These are phyloP conservation scores for Rossbeevera mucosa DNA, from an alignment of 768 basidiomycete species.

Conservation along the genomic window DNA sequence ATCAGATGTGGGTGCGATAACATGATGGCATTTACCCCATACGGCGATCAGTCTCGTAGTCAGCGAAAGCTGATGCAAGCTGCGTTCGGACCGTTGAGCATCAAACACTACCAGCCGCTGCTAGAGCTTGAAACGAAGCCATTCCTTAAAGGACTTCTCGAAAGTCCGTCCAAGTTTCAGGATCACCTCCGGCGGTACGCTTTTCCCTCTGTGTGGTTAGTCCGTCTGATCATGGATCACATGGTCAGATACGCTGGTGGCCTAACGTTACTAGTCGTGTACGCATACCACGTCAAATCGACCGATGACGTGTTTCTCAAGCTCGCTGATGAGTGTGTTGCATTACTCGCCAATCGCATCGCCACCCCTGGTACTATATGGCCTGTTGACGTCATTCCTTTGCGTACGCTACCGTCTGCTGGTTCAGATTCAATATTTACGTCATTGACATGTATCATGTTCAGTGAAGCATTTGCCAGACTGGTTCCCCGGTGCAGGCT, in stretches of 20 bases:
- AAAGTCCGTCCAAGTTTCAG: slow-evolving; percentile 34
- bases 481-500: slow-evolving; percentile 67
- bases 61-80: slow-evolving; percentile 66
- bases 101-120: slow-evolving; percentile 55
- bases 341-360: slow-evolving; percentile 40
- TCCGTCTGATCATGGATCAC: slow-evolving; percentile 21
- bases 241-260: slow-evolving; percentile 44
- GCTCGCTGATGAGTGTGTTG: slow-evolving; percentile 41
- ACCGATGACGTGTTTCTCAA: slow-evolving; percentile 39
- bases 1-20: slow-evolving; percentile 56
- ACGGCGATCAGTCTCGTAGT: slow-evolving; percentile 57
- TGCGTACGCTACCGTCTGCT: slow-evolving; percentile 19
- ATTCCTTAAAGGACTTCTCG: slow-evolving; percentile 54
- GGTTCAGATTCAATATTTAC: too few relatives aligned
- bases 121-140: slow-evolving; percentile 51
- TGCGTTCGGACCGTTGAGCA: slow-evolving; percentile 50
- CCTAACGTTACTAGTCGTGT: slow-evolving; percentile 55
- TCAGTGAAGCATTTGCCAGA: slow-evolving; percentile 52
- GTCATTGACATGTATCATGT: background rate
- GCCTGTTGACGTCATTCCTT: slow-evolving; percentile 39
- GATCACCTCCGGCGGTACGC: slow-evolving; percentile 34
- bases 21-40: slow-evolving; percentile 68
- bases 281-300: slow-evolving; percentile 48
- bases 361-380: slow-evolving; percentile 41
- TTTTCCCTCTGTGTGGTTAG: background rate